Evolutionary conservation across 352 stramenopile genomes (phyloP).

Genomic region (Nothophytophthora sp.): DNA sequence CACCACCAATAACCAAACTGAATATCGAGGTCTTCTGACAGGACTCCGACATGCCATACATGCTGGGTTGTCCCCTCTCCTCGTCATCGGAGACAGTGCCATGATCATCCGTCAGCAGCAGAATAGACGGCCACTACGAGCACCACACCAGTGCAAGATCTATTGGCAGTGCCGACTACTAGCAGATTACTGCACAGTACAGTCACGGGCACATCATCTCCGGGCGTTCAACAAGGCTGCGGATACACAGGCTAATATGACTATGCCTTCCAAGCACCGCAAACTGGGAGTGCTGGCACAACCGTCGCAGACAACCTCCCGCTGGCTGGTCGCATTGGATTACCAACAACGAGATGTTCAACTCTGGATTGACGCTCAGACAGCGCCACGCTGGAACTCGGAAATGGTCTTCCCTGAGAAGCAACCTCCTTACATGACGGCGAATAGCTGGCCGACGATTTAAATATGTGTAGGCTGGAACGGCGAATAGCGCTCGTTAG

Average conservation of each 20-base stretch:
- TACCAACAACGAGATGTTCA: too few species aligned
- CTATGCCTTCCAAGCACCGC: conserved; percentile 2
- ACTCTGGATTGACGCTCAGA: too few species aligned
- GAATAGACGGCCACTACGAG: background rate
- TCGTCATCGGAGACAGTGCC: conserved; percentile 1
- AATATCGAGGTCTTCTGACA: background rate
- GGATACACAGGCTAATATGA: background rate
- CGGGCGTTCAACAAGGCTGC: conserved; percentile 4
- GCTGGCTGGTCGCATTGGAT: too few species aligned
- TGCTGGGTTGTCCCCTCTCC: background rate
- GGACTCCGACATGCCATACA: background rate
- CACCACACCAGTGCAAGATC: background rate
- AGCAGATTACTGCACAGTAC: background rate
- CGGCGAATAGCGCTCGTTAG: too few species aligned
- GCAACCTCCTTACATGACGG: too few species aligned
- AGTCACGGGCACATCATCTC: background rate
- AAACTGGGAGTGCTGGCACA: too few species aligned
- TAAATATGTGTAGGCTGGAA: too few species aligned
- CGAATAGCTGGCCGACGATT: too few species aligned
- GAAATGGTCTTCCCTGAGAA: too few species aligned
- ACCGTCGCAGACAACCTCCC: too few species aligned
- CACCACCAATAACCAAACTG: conserved; percentile 7
- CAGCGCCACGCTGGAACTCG: too few species aligned
- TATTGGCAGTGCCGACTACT: conserved; percentile 2
- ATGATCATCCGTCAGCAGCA: conserved; percentile 10